These are phyloP conservation scores for Sparassis latifolia DNA, from an alignment of 1,284 basidiomycete species.

Conservation along the genomic window DNA sequence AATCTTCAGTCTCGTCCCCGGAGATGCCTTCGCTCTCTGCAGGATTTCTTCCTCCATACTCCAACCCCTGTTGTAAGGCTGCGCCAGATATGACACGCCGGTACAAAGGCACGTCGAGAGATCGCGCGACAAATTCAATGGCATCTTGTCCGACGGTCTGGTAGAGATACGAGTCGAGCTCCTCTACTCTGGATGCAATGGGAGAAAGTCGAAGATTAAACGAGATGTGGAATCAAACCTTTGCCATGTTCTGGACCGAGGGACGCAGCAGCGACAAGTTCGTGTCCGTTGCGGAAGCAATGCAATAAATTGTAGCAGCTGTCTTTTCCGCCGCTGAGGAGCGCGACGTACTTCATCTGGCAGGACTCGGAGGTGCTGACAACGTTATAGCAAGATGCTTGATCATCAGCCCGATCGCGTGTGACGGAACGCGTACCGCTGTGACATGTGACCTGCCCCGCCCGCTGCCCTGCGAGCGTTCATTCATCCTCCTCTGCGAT, in stretches of 20 bases:
- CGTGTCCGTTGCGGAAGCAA: conserved; percentile 82
- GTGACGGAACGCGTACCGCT: not conserved
- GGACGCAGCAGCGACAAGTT: conserved; percentile 86
- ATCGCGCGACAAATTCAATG: conserved; percentile 80
- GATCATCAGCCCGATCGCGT: not conserved
- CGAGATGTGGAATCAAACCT: conserved; percentile 43
- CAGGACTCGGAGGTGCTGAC: not conserved
- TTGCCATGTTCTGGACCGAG: conserved; percentile 79
- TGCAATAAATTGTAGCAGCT: conserved; percentile 95
- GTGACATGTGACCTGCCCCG: no score
- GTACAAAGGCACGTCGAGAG: conserved; percentile 85
- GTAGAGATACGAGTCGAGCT: conserved; percentile 98
- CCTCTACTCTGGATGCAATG: conserved; percentile 54
- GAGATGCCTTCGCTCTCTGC: conserved; percentile 41
- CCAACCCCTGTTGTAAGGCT: conserved; percentile 75
- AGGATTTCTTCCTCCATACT: conserved; percentile 72
- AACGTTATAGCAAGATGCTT: not conserved
- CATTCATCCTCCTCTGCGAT: no score
- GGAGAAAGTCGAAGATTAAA: conserved; percentile 9
- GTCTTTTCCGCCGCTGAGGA: conserved; percentile 98
- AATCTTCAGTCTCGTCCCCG: conserved; percentile 96
- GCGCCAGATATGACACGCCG: conserved; percentile 75
- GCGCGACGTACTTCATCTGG: conserved; percentile 87
- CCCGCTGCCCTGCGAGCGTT: no score
- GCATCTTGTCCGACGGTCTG: conserved; percentile 97